A percentile compares a stretch with the other conserved stretches of the same genome.
Conservation (phyloP, 1,284 basidiomycete genomes). For the Takashimella koratensis region DNA sequence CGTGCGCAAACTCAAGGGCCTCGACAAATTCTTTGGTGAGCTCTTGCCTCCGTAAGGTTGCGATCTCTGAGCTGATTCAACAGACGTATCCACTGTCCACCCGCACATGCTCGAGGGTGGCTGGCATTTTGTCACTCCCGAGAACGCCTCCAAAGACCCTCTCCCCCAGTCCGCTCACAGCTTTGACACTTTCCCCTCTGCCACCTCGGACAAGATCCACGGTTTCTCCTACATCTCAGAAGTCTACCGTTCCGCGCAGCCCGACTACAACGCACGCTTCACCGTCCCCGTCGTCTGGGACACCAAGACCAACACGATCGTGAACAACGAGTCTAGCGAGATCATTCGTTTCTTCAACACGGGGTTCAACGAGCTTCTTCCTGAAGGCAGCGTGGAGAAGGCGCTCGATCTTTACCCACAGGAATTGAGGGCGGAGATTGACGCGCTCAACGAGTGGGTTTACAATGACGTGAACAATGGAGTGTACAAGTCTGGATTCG, state of each 20-base stretch:
- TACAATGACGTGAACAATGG: slow-evolving; percentile 64
- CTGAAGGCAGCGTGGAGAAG: slow-evolving; percentile 58
- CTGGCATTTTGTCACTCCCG: slow-evolving; percentile 73
- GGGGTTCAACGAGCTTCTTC: slow-evolving; percentile 68
- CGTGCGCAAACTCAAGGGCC: slow-evolving; percentile 81
- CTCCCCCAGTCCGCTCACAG: slow-evolving; percentile 32
- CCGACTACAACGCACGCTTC: slow-evolving; percentile 64
- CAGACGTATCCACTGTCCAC: slow-evolving; percentile 77
- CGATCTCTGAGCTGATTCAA: background rate
- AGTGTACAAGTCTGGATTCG: slow-evolving; percentile 83
- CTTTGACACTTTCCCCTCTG: slow-evolving; percentile 63
- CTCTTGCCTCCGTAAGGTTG: slow-evolving; percentile 13
- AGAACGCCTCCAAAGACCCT: slow-evolving; percentile 23
- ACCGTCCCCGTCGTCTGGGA: slow-evolving; percentile 96
- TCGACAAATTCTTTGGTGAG: slow-evolving; percentile 77
- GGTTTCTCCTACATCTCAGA: slow-evolving; percentile 69
- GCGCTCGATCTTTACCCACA: slow-evolving; percentile 74
- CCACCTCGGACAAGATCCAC: slow-evolving; percentile 69
- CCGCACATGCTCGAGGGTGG: slow-evolving; percentile 78
- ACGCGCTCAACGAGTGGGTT: slow-evolving; percentile 82
- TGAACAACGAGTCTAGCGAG: slow-evolving; percentile 92
- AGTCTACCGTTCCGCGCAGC: slow-evolving; percentile 74
- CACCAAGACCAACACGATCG: slow-evolving; percentile 81
- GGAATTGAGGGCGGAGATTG: slow-evolving; percentile 69
- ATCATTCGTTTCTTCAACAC: slow-evolving; percentile 90